Percentiles rank a stretch among this genome's conserved stretches.
phyloP scores from a whole-genome alignment of 1,284 basidiomycete species.

The Fomitopsis palustris region DNA sequence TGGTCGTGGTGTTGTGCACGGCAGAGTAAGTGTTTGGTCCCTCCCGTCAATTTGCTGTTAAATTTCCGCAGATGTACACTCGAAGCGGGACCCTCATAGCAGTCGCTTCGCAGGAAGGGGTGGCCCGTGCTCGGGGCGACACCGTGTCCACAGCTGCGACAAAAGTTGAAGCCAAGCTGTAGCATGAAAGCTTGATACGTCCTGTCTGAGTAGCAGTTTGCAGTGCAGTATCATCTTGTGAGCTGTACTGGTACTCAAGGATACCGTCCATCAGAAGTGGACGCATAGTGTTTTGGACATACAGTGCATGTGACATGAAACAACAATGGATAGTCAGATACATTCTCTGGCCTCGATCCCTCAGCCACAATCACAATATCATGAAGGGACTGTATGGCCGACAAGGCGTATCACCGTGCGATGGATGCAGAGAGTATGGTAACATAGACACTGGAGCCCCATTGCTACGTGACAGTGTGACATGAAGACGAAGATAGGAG shows the following conservation, averaged over 20 bases:
- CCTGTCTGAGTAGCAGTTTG: neutral
- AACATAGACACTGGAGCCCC: constrained; percentile 23
- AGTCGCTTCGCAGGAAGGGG: constrained; percentile 82
- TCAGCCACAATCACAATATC: too few species aligned
- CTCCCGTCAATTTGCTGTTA: neutral
- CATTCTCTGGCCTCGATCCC: neutral
- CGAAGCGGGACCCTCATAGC: constrained; percentile 71
- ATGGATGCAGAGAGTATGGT: constrained; percentile 22
- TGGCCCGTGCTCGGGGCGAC: constrained; percentile 56
- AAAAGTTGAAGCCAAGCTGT: neutral
- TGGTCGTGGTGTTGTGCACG: constrained; percentile 74
- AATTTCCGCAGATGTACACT: constrained; percentile 63
- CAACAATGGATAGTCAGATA: neutral
- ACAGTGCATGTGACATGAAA: neutral
- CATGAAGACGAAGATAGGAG: constrained; percentile 20
- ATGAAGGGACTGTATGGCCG: too few species aligned
- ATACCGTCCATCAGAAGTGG: neutral
- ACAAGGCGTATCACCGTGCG: too few species aligned
- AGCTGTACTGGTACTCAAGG: too few species aligned
- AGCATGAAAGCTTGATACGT: too few species aligned
- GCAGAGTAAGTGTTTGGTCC: constrained; percentile 48
- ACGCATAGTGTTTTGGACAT: neutral
- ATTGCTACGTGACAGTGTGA: constrained; percentile 20
- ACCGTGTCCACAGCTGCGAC: constrained; percentile 13
- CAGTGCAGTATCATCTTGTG: too few species aligned